phyloP scores from a whole-genome alignment of 1,284 basidiomycete genomes.

The Cryptococcus sp. region DNA sequence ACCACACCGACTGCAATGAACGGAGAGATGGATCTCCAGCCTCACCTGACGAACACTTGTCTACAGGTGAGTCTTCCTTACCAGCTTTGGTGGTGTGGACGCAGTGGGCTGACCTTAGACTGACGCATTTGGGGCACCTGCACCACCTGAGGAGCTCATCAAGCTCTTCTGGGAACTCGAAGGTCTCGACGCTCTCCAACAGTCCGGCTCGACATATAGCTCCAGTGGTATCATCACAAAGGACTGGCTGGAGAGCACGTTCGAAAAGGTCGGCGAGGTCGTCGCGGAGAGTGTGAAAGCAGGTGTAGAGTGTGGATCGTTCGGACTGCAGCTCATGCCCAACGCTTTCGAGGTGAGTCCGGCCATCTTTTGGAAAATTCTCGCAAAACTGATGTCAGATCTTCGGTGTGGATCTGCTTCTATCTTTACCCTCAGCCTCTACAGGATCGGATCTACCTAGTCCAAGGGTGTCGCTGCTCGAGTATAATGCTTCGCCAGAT shows the following conservation, averaged over 20 bases:
- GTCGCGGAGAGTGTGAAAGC: conserved; percentile 80
- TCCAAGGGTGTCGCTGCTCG: conserved; percentile 66
- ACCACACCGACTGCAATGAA: conserved; percentile 41
- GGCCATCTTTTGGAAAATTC: neutral
- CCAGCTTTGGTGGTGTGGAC: neutral
- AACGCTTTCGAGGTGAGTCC: conserved; percentile 76
- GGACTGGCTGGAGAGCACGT: conserved; percentile 57
- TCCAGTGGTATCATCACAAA: conserved; percentile 36
- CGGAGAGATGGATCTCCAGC: conserved; percentile 55
- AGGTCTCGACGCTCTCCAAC: conserved; percentile 52
- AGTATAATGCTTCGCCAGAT: conserved; percentile 93
- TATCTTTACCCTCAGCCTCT: conserved; percentile 53
- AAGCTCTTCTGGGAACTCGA: conserved; percentile 70
- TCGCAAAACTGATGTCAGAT: conserved; percentile 47
- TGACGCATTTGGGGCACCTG: conserved; percentile 51
- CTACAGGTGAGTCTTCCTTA: conserved; percentile 57
- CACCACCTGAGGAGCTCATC: conserved; percentile 50
- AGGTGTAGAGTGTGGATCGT: conserved; percentile 62
- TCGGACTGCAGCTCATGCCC: conserved; percentile 60
- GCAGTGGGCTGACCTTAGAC: conserved; percentile 18
- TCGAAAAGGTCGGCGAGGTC: conserved; percentile 59
- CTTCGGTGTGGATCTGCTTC: conserved; percentile 85
- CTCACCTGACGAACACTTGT: conserved; percentile 94
- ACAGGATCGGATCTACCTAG: conserved; percentile 43
- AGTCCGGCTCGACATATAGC: conserved; percentile 9